These are phyloP conservation scores for Sechiopsis laciniata DNA, from an alignment of 306 rosid species.

Conservation along the genomic window DNA sequence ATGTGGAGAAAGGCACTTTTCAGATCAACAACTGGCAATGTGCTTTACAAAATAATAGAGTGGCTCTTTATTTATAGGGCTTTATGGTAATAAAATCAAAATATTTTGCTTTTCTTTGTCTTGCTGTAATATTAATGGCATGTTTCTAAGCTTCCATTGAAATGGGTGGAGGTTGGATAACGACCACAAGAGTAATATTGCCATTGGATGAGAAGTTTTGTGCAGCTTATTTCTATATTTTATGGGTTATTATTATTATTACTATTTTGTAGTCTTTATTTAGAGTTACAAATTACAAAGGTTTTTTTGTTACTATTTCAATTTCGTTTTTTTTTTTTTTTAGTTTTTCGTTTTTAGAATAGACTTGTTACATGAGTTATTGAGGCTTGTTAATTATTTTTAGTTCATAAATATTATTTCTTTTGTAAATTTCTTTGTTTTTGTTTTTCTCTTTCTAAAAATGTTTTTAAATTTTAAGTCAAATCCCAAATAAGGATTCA, in stretches of 20 bases:
- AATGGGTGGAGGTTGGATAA: neutral
- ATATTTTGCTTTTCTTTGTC: neutral
- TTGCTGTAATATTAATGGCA: neutral
- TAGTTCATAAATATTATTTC: no score
- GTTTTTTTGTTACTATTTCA: neutral
- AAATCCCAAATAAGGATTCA: no score
- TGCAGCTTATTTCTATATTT: neutral
- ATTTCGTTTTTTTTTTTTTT: no score
- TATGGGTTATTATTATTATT: neutral
- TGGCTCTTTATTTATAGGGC: constrained; percentile 8
- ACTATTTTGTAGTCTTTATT: no score
- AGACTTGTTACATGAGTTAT: neutral
- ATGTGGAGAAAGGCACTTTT: neutral
- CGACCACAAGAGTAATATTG: neutral
- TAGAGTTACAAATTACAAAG: neutral
- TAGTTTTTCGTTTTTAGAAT: no score
- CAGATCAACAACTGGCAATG: neutral
- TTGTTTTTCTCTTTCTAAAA: no score
- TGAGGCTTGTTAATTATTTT: no score
- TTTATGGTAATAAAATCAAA: neutral
- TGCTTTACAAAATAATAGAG: neutral
- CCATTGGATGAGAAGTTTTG: neutral
- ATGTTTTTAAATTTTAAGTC: no score
- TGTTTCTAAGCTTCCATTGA: constrained; percentile 13
- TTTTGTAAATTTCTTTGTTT: no score